Conservation (phyloP, 106 monocot genomes). For the Dioscorea dumetorum region DNA sequence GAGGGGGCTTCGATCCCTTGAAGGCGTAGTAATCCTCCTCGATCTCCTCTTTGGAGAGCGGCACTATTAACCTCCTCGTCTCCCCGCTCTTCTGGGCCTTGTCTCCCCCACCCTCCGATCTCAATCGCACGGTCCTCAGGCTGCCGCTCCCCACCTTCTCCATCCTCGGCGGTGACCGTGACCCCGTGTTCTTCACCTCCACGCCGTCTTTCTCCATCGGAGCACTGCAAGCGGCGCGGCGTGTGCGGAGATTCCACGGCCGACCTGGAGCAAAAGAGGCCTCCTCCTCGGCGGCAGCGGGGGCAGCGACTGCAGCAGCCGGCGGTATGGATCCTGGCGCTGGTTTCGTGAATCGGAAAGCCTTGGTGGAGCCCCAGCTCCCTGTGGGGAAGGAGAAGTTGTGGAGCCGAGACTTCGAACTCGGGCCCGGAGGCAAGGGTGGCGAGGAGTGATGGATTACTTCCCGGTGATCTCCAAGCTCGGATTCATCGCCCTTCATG, state of each 20-base stretch:
- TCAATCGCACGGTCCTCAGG: slow-evolving; percentile 8
- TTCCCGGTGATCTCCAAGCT: no score
- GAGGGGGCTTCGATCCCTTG: slow-evolving; percentile 24
- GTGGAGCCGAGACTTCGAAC: neutral
- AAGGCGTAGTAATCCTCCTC: slow-evolving; percentile 32
- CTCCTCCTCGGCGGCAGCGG: neutral
- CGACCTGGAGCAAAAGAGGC: neutral
- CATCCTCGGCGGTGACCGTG: neutral
- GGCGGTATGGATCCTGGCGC: neutral
- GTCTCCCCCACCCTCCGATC: neutral
- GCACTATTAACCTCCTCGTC: slow-evolving; percentile 11
- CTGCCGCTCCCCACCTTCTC: neutral
- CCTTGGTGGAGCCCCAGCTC: slow-evolving; percentile 4
- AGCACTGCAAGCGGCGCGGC: slow-evolving; percentile 10
- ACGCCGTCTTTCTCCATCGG: neutral
- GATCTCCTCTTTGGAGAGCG: slow-evolving; percentile 39
- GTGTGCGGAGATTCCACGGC: slow-evolving; percentile 11
- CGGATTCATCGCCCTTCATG: no score
- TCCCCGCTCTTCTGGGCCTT: neutral
- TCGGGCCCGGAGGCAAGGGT: neutral
- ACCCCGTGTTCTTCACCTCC: neutral
- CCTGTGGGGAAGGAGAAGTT: slow-evolving; percentile 8
- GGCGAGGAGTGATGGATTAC: neutral
- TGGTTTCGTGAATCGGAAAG: no score
- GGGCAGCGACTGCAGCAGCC: neutral